Evolutionary conservation across 192 early-diverging fungal genomes (phyloP).

Genomic region (Podila epigama): DNA sequence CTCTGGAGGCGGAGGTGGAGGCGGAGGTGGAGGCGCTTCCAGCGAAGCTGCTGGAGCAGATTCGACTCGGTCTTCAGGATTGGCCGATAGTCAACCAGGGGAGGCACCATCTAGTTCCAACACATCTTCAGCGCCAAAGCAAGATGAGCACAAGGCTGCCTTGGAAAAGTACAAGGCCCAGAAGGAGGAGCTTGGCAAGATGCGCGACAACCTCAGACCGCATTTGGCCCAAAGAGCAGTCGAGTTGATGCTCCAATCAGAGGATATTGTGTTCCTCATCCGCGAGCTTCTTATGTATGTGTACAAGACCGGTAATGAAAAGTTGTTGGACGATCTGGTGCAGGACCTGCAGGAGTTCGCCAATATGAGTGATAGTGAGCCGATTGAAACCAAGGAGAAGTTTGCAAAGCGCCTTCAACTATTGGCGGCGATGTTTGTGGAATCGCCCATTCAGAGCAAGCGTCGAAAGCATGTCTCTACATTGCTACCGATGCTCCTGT

Average conservation of each 20-base stretch:
- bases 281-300: conserved; percentile 69
- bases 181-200: conserved; percentile 41
- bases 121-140: conserved; percentile 43
- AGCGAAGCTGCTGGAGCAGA: background rate
- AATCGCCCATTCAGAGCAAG: conserved; percentile 58
- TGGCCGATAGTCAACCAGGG: too few relatives aligned
- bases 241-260: conserved; percentile 58
- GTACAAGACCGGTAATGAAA: conserved; percentile 55
- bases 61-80: background rate
- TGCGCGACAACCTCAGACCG: conserved; percentile 56
- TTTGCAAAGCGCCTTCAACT: conserved; percentile 63
- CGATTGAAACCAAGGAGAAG: conserved; percentile 18
- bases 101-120: conserved; percentile 9
- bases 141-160: conserved; percentile 55
- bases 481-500: conserved; percentile 29
- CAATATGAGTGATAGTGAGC: background rate
- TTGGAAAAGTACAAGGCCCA: conserved; percentile 34
- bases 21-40: conserved; percentile 29
- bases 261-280: conserved; percentile 71
- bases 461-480: conserved; percentile 28
- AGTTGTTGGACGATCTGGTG: conserved; percentile 30
- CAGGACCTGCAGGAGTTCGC: conserved; percentile 23
- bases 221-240: conserved; percentile 38
- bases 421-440: conserved; percentile 67
- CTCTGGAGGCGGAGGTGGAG: conserved; percentile 26